These are phyloP conservation scores for Lobosporangium transversale DNA, from an alignment of 192 early-diverging fungal species.

Conservation along the genomic window DNA sequence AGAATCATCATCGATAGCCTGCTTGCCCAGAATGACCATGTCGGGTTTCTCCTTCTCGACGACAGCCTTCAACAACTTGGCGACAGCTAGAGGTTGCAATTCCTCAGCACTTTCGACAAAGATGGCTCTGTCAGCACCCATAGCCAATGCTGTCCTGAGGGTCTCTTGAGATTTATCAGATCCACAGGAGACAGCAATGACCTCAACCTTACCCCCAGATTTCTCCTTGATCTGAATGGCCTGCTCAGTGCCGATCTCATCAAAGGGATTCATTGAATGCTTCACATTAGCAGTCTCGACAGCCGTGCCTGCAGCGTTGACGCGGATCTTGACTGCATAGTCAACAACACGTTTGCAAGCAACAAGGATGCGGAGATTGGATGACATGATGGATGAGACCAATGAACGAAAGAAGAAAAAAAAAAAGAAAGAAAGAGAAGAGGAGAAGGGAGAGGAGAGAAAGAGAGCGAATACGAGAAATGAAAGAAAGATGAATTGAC, in stretches of 20 bases:
- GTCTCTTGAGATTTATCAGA: conserved; percentile 90
- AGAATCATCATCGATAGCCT: conserved; percentile 98
- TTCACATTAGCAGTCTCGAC: conserved; percentile 94
- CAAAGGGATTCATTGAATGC: conserved; percentile 99
- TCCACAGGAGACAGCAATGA: conserved; percentile 91
- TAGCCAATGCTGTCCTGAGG: conserved; percentile 94
- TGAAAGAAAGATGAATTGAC: no score
- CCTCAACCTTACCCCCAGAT: conserved; percentile 68
- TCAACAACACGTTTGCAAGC: conserved; percentile 97
- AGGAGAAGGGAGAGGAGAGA: background rate
- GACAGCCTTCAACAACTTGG: conserved; percentile 92
- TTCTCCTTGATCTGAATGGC: conserved; percentile 93
- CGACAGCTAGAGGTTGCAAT: conserved; percentile 89
- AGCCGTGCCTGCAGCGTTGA: conserved; percentile 83
- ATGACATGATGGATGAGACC: conserved; percentile 1
- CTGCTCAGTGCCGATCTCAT: conserved; percentile 99
- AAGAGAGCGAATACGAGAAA: background rate
- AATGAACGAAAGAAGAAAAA: background rate
- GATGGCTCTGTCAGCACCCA: conserved; percentile 96
- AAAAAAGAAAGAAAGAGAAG: background rate
- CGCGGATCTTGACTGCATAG: conserved; percentile 98
- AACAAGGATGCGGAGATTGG: conserved; percentile 82
- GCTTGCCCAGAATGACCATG: conserved; percentile 96
- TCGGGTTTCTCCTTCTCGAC: conserved; percentile 92
- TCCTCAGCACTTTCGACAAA: conserved; percentile 87